Evolutionary conservation across 345 rosid species (phyloP), one percentile per base, ranked within the genome.

Genomic region (Salix caprea): DNA sequence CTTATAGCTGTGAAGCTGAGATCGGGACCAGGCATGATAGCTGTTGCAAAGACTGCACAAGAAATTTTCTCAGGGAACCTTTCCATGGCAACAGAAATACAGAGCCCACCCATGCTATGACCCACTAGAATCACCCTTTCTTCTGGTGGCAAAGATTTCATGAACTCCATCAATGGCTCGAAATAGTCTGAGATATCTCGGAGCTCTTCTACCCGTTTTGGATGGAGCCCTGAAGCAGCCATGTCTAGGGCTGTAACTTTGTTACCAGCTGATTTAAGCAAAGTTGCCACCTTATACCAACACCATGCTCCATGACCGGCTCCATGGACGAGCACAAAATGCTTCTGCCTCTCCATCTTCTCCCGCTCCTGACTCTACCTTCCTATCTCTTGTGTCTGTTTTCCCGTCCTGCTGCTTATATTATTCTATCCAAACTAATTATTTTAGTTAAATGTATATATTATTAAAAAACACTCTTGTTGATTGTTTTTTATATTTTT

Each of bases 91-190:
- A 65, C 70, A 69, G 87, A 82, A 54, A 82, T 50, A 64, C 69
- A 11, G 8, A 56, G 4, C 6, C 89, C 91, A 10, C 86, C 88
- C 70, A 68, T 34, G 39, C 86, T 79, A 65, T 86, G 87, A 14
- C 87, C 90, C 8, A 84, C 88, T 37, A 88, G 77, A 58, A 78
- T 67, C 42, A 88, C 86, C 73, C 62, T 84, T 77, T 85, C 88
- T 7, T 67, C 81, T 5, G 56, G 65, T n/a, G 75, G 79, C 19
- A 84, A 65, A 21, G 82, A 69, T 32, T 10, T 79, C 81, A 85
- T 60, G 80, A 84, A 84, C 23, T 77, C 75, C 32, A 79, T 65
- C 72, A 86, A 65, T 0, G 88, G 88, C 79, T 82, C 79, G 6
- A 77, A 60, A 67, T 82, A 82, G 19, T 84, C 85, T 19, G 67